These are phyloP conservation scores for Solanum stenotomum DNA, from an alignment of 257 asterid species.

Conservation along the genomic window DNA sequence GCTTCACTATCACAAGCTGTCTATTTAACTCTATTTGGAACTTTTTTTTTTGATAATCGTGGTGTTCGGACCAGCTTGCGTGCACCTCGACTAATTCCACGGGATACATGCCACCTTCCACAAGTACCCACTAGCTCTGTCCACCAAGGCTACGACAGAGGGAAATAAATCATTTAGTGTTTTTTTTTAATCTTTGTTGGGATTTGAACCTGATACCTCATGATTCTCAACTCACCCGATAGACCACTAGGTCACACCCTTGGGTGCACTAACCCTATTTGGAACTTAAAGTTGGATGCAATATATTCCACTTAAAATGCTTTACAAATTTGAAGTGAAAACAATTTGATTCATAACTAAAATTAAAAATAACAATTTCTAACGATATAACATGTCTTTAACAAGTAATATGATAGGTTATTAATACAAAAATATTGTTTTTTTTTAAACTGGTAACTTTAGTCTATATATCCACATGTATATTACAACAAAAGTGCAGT, in stretches of 20 bases:
- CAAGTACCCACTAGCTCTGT: background rate
- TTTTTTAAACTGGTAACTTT: background rate
- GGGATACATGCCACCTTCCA: background rate
- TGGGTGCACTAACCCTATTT: background rate
- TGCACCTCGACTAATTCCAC: background rate
- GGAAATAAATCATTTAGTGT: background rate
- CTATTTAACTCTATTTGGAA: background rate
- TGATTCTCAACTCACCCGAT: background rate
- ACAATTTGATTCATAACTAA: background rate
- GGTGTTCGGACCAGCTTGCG: background rate
- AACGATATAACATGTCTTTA: background rate
- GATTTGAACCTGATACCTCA: background rate
- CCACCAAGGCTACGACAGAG: background rate
- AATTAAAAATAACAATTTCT: background rate
- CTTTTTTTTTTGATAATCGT: background rate
- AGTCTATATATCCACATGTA: background rate
- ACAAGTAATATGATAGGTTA: background rate
- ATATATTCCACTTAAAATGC: background rate
- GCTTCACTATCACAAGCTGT: background rate
- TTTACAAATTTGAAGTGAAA: background rate
- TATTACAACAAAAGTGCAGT: background rate
- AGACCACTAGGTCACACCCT: background rate
- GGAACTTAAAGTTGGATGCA: background rate
- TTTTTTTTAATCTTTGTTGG: background rate
- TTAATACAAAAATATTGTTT: background rate